phyloP scores from a whole-genome alignment of 345 rosid species.

The Salix suchowensis region DNA sequence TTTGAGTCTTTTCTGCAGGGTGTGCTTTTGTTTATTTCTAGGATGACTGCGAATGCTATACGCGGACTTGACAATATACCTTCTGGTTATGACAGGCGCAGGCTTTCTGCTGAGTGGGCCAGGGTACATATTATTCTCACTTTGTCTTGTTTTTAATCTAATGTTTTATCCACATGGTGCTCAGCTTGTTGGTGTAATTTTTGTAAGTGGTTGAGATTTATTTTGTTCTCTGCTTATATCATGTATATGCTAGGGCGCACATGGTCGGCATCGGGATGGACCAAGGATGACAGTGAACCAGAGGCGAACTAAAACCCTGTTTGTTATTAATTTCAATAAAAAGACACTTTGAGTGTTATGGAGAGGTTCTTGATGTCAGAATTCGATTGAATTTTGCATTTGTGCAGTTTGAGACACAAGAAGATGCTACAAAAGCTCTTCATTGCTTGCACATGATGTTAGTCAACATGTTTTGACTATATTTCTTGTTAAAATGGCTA shows the following conservation, averaged over 20 bases:
- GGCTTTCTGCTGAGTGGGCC: slow-evolving; percentile 83
- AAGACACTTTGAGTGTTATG: slow-evolving; percentile 77
- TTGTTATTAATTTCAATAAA: slow-evolving; percentile 77
- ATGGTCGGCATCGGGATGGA: slow-evolving; percentile 65
- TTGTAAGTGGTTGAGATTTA: background rate
- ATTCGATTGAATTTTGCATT: slow-evolving; percentile 76
- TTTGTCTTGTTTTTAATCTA: background rate
- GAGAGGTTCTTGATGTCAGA: slow-evolving; percentile 63
- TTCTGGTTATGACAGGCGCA: slow-evolving; percentile 72
- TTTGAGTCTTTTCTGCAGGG: slow-evolving; percentile 44
- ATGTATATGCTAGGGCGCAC: slow-evolving; percentile 49
- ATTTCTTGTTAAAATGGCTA: background rate
- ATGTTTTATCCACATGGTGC: background rate
- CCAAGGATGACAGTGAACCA: slow-evolving; percentile 43
- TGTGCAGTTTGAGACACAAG: slow-evolving; percentile 75
- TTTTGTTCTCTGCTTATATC: background rate
- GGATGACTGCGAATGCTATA: slow-evolving; percentile 81
- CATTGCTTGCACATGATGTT: slow-evolving; percentile 75
- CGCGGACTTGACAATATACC: slow-evolving; percentile 57
- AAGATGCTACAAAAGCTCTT: slow-evolving; percentile 77
- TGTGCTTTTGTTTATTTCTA: slow-evolving; percentile 88
- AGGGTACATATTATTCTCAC: slow-evolving; percentile 38
- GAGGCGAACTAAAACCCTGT: slow-evolving; percentile 85
- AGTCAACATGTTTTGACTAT: background rate
- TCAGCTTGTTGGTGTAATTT: background rate